Percentiles rank a stretch among this genome's conserved stretches.
These are phyloP conservation scores for Scenedesmus sp. DNA, from an alignment of 163 green algal species.

Conservation along the genomic window DNA sequence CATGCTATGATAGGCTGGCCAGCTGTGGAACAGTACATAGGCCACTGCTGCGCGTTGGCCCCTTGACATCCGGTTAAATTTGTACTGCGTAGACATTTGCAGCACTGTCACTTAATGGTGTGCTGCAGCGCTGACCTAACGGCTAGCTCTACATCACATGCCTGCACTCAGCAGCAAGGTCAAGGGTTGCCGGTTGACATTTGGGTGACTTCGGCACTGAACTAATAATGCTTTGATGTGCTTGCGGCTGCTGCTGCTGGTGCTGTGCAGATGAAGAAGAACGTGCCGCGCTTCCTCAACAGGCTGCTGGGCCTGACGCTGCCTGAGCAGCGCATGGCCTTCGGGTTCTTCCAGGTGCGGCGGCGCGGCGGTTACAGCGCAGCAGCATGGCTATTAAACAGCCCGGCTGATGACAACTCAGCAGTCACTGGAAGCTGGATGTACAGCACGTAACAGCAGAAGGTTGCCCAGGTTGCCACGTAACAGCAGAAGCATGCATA, in stretches of 20 bases:
- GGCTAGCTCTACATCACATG: too few relatives aligned
- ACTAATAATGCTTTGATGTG: not conserved
- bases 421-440: too few relatives aligned
- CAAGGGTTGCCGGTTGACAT: not conserved
- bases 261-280: constrained; percentile 47
- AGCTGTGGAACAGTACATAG: too few relatives aligned
- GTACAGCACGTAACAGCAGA: too few relatives aligned
- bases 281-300: constrained; percentile 89
- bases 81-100: too few relatives aligned
- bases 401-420: too few relatives aligned
- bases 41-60: too few relatives aligned
- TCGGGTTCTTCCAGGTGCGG: constrained; percentile 47
- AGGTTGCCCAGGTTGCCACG: not conserved
- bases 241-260: not conserved
- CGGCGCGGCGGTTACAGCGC: too few relatives aligned
- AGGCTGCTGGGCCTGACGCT: constrained; percentile 87
- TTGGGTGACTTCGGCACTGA: not conserved
- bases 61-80: too few relatives aligned
- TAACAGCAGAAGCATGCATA: not conserved
- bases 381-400: not conserved
- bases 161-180: too few relatives aligned
- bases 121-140: too few relatives aligned
- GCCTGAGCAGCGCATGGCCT: constrained; percentile 73
- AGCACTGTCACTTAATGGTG: not conserved
- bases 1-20: not conserved